Base-by-base conservation (phyloP, 2,329 filamentous ascomycete species). In the Colletotrichum sp. region DNA sequence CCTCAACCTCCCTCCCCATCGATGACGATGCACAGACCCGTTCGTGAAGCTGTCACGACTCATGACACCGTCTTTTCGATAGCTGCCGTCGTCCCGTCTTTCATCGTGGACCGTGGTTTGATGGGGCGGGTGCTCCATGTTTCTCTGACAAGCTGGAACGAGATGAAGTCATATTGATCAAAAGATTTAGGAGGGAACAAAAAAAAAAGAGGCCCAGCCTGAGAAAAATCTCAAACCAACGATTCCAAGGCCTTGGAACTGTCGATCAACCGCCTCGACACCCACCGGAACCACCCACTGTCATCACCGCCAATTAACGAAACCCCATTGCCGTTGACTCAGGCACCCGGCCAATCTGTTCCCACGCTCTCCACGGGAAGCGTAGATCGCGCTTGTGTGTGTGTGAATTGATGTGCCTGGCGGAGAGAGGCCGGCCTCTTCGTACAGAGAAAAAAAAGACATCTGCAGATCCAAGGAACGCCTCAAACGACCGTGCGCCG, bases 81-180 rank as follows among this genome's bases (percentile, higher is more conserved):
- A 21, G 28, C 60, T 67, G 72, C 39, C 72, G 49, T 69, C 60
- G 67, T 69, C 71, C 36, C 6, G 8, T 66, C 63, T 13, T 66
- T 12, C 63, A 49, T 21, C 44, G 44, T 49, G 44, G 44, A 7
- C 44, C 44, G 44, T 49, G 44, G n/a, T 30, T 34, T 36, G 63
- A 52, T 28, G 16, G 32, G 28, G n/a, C 30, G 21, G 16, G 55
- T 7, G 16, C 39, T 55, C 64, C 28, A n/a, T 30, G 44, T 49
- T 49, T 49, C n/a, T 7, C 30, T 52, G 30, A 63, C 63, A n/a
- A 6, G 36, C 68, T 67, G 52, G 52, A 72, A 63, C 52, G 44
- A 57, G 44, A 68, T 73, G 55, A 76, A 76, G 44, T 73, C 73
- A 68, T 73, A 34, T 57, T 34, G 26, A 65, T 7, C 44, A 49